A percentile compares a stretch with the other conserved stretches of the same genome.
phyloP scores from a whole-genome alignment of 768 basidiomycete genomes.

The Thelephora aurantiotincta region DNA sequence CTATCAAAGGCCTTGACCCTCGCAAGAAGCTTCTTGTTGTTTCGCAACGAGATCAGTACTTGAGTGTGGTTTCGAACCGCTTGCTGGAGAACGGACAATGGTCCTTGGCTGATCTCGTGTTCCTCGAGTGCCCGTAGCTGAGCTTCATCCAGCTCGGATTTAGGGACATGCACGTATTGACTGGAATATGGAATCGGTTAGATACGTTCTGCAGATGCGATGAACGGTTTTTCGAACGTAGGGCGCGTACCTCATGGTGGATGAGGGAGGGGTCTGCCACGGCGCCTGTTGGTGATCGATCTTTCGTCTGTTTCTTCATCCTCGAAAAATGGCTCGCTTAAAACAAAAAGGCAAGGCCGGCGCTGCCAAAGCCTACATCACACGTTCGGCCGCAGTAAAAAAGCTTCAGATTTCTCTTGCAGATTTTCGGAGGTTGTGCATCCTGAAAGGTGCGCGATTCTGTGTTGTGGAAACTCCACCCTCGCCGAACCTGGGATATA shows the following conservation, averaged over 20 bases:
- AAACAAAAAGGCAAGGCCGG: conserved; percentile 81
- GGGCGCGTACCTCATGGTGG: conserved; percentile 13
- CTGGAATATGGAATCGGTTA: conserved; percentile 25
- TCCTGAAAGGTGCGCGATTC: conserved; percentile 69
- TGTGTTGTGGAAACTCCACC: neutral
- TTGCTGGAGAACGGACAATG: conserved; percentile 89
- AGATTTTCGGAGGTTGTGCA: conserved; percentile 93
- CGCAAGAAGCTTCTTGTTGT: conserved; percentile 95
- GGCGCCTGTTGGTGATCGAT: conserved; percentile 10
- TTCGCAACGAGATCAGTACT: conserved; percentile 90
- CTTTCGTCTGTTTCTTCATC: conserved; percentile 5
- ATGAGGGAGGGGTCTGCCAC: conserved; percentile 15
- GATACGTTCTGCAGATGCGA: neutral
- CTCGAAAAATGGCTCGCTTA: conserved; percentile 51
- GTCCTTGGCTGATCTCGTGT: conserved; percentile 98
- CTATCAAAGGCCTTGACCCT: conserved; percentile 98
- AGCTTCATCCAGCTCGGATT: conserved; percentile 94
- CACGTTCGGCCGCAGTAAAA: conserved; percentile 82
- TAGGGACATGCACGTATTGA: conserved; percentile 94
- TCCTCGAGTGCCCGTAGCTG: conserved; percentile 94
- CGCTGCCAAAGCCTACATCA: conserved; percentile 84
- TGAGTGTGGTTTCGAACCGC: conserved; percentile 96
- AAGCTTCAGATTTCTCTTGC: conserved; percentile 94
- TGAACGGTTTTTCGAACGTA: neutral
- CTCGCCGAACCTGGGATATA: conserved; percentile 6